A percentile compares a stretch with the other conserved stretches of the same genome.
phyloP scores from a whole-genome alignment of 2,329 filamentous ascomycete genomes.

The Phialocephala sp. region DNA sequence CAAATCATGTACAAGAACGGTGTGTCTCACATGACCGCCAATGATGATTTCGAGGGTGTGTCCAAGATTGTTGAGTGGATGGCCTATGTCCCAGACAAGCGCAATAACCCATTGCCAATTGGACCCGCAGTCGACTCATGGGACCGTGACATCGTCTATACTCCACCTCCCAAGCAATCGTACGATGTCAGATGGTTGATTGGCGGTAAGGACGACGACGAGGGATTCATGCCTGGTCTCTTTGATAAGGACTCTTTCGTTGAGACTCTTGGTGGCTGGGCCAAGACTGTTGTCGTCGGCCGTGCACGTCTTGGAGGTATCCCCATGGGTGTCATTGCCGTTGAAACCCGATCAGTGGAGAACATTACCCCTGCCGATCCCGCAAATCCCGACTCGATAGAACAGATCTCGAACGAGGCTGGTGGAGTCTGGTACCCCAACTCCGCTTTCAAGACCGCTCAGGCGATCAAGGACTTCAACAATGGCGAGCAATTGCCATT shows the following conservation, averaged over 20 bases:
- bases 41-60: conserved; percentile 96
- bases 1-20: conserved; percentile 99
- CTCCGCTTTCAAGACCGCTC: conserved; percentile 99
- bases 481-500: conserved; percentile 96
- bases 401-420: conserved; percentile 92
- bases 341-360: conserved; percentile 95
- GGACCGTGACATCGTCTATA: conserved; percentile 90
- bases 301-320: conserved; percentile 96
- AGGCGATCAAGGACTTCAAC: conserved; percentile 99
- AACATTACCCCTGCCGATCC: conserved; percentile 96
- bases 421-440: conserved; percentile 99
- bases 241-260: conserved; percentile 98
- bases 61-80: conserved; percentile 98
- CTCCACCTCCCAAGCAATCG: conserved; percentile 76
- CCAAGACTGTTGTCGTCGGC: conserved; percentile 93
- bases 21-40: conserved; percentile 98
- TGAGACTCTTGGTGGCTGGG: conserved; percentile 96
- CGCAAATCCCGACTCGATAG: conserved; percentile 97
- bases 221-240: conserved; percentile 83
- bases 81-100: conserved; percentile 95
- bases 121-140: conserved; percentile 83
- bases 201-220: conserved; percentile 79
- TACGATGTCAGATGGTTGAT: conserved; percentile 97
- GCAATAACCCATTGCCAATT: conserved; percentile 91
- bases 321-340: conserved; percentile 96